Evolutionary conservation across 306 rosid species (phyloP).

Genomic region (Cucurbita moschata): DNA sequence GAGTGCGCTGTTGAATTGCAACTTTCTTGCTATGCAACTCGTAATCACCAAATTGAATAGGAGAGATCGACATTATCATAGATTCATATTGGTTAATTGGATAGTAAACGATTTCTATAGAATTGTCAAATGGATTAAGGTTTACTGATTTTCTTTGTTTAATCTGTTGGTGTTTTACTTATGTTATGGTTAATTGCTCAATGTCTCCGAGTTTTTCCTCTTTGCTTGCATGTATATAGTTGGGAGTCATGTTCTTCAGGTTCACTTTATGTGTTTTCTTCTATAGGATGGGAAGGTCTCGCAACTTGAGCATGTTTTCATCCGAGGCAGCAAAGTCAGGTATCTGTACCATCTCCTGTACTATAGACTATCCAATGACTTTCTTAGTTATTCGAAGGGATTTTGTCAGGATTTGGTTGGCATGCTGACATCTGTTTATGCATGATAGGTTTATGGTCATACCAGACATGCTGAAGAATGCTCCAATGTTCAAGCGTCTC

Average conservation of each 20-base stretch:
- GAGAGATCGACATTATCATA: neutral
- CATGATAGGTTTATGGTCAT: slow-evolving; percentile 82
- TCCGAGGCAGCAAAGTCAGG: slow-evolving; percentile 99
- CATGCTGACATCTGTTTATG: neutral
- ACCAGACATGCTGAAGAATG: slow-evolving; percentile 97
- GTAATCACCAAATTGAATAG: neutral
- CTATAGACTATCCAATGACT: neutral
- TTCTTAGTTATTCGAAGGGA: neutral
- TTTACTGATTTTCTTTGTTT: neutral
- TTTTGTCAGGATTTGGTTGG: neutral
- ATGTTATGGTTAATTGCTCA: neutral
- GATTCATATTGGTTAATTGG: neutral
- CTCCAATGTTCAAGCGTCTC: slow-evolving; percentile 96
- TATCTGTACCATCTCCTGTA: slow-evolving; percentile 4
- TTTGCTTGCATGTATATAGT: neutral
- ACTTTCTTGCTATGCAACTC: neutral
- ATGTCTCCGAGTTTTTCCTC: neutral
- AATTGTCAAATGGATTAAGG: neutral
- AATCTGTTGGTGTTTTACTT: neutral
- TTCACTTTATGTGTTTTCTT: slow-evolving; percentile 10
- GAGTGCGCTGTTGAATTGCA: neutral
- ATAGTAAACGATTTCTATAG: neutral
- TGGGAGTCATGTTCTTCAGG: neutral
- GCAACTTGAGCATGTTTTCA: slow-evolving; percentile 93
- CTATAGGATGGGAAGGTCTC: slow-evolving; percentile 81